Evolutionary conservation across 2,329 filamentous ascomycete species (phyloP).

Genomic region (Talaromyces sp.): DNA sequence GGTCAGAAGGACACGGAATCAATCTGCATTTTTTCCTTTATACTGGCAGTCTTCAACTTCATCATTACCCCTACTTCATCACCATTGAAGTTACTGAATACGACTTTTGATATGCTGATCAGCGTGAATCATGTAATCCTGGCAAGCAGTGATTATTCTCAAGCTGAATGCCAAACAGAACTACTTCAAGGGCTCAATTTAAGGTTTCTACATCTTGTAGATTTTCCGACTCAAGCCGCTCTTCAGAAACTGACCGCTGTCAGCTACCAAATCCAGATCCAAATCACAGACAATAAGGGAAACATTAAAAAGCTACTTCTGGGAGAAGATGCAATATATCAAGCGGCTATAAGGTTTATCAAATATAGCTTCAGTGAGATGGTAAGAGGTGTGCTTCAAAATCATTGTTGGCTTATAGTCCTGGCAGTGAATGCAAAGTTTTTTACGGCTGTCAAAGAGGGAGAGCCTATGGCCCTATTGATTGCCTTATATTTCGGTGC

Average conservation of each 20-base stretch:
- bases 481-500: not conserved
- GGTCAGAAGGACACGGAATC: not conserved
- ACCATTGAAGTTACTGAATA: not conserved
- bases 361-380: not conserved
- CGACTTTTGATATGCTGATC: not conserved
- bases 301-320: not conserved
- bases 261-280: not conserved
- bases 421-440: not conserved
- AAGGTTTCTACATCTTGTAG: not conserved
- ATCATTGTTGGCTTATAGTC: not conserved
- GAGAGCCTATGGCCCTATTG: not conserved
- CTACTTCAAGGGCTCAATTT: not conserved
- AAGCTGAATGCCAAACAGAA: not conserved
- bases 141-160: not conserved
- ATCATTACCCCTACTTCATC: not conserved
- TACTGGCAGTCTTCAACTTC: not conserved
- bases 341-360: not conserved
- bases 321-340: not conserved
- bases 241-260: not conserved
- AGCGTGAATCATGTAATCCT: not conserved
- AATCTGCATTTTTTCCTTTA: not conserved
- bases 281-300: not conserved
- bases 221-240: not conserved
- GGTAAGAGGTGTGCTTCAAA: not conserved
- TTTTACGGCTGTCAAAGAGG: not conserved